Evolutionary conservation across 352 stramenopile species (phyloP).

Genomic region (Phytophthora pluvialis): DNA sequence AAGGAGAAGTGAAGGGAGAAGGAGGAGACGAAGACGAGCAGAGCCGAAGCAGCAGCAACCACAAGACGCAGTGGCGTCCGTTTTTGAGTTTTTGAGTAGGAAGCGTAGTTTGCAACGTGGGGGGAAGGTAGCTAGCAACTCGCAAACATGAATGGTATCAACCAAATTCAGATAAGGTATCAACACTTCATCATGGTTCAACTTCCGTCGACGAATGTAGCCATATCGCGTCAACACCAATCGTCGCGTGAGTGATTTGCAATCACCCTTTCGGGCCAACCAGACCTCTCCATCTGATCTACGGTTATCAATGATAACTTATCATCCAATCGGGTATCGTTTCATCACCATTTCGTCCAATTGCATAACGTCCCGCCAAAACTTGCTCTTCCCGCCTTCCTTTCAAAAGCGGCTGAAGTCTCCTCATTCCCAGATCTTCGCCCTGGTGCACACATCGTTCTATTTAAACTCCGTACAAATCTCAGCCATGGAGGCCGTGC

Average conservation of each 20-base stretch:
- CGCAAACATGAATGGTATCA: conserved; percentile 18
- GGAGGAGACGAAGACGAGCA: background rate
- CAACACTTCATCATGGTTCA: background rate
- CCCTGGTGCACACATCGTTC: conserved; percentile 1
- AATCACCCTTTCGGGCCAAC: conserved; percentile 18
- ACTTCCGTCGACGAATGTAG: conserved; percentile 7
- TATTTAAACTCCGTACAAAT: conserved; percentile 6
- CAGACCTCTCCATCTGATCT: conserved; percentile 4
- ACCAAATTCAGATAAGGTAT: background rate
- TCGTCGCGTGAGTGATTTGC: conserved; percentile 14
- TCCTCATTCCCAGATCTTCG: conserved; percentile 29
- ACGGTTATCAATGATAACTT: no score
- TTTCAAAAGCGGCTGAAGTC: background rate
- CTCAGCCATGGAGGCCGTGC: conserved; percentile 63
- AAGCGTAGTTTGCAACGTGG: conserved; percentile 2
- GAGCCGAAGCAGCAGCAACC: background rate
- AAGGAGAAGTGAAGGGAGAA: conserved; percentile 3
- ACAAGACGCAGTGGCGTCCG: conserved; percentile 3
- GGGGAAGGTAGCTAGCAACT: conserved; percentile 4
- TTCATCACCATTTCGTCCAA: conserved; percentile 22
- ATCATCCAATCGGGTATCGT: conserved; percentile 3
- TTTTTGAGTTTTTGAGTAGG: conserved; percentile 30
- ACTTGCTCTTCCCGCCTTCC: conserved; percentile 3
- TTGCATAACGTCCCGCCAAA: conserved; percentile 22
- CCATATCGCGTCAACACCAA: conserved; percentile 28